Percentiles rank a stretch among this genome's conserved stretches.
Evolutionary conservation across 83 land plant species (phyloP).

Genomic region (Larix sibirica): DNA sequence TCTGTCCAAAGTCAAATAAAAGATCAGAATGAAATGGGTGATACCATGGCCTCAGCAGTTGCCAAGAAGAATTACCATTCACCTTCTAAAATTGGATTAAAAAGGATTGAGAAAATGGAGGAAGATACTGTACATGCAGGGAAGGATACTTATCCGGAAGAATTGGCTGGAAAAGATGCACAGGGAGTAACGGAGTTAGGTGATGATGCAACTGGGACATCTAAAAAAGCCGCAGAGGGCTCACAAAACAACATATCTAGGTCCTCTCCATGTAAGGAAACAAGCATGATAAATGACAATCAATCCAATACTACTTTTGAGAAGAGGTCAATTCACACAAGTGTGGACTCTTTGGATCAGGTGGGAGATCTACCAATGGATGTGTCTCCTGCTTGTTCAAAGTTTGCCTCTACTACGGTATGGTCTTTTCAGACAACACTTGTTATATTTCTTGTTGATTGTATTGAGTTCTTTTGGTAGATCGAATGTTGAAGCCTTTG

Average conservation of each 20-base stretch:
- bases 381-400: not conserved
- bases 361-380: not conserved
- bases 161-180: not conserved
- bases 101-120: not conserved
- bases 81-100: not conserved
- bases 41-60: too few relatives aligned
- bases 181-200: not conserved
- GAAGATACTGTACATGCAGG: not conserved
- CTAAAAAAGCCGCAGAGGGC: not conserved
- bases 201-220: constrained; percentile 2
- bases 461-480: not conserved
- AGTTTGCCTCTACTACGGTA: not conserved
- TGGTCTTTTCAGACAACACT: not conserved
- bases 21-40: too few relatives aligned
- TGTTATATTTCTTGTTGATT: too few relatives aligned
- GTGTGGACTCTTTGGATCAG: not conserved
- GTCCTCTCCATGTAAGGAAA: not conserved
- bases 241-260: not conserved
- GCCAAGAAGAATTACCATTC: too few relatives aligned
- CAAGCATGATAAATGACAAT: too few relatives aligned
- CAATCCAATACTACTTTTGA: not conserved
- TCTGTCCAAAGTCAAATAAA: too few relatives aligned
- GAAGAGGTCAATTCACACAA: not conserved
- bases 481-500: not conserved
- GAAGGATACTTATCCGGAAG: not conserved